Percentiles rank a stretch among this genome's conserved stretches.
Conservation (phyloP, 2,329 filamentous ascomycete species). For the Aspergillus amoenus region DNA sequence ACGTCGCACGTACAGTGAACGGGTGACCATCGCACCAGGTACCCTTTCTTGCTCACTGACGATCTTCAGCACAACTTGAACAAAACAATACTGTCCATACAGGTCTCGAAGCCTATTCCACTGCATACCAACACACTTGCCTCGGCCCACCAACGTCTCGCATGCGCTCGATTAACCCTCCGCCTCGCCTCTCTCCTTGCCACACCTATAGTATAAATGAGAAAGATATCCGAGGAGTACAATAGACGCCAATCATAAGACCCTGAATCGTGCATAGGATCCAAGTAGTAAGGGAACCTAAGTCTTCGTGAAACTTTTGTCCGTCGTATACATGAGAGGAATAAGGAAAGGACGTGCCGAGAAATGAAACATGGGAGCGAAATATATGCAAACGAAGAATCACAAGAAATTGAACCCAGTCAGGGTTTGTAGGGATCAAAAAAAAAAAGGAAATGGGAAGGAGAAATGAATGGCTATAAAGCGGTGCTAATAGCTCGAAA, state of each 20-base stretch:
- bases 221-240: constrained; percentile 38
- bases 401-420: constrained; percentile 18
- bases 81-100: constrained; percentile 26
- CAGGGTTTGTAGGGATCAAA: constrained; percentile 30
- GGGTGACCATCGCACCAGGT: constrained; percentile 24
- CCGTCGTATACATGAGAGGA: constrained; percentile 44
- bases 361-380: constrained; percentile 27
- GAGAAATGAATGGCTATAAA: constrained; percentile 11
- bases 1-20: constrained; percentile 22
- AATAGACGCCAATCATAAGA: constrained; percentile 46
- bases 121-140: constrained; percentile 27
- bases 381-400: constrained; percentile 44
- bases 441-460: constrained; percentile 17
- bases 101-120: constrained; percentile 26
- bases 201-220: constrained; percentile 33
- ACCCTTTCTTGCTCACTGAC: constrained; percentile 20
- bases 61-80: constrained; percentile 23
- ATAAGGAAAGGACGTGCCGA: constrained; percentile 28
- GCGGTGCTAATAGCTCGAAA: constrained; percentile 15
- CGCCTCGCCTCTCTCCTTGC: constrained; percentile 33
- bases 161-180: constrained; percentile 30
- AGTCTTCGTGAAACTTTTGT: constrained; percentile 43
- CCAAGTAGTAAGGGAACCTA: constrained; percentile 34
- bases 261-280: constrained; percentile 33
- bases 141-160: constrained; percentile 28